Evolutionary conservation across 2,329 filamentous ascomycete species (phyloP).

Genomic region (Madurella fahalii): DNA sequence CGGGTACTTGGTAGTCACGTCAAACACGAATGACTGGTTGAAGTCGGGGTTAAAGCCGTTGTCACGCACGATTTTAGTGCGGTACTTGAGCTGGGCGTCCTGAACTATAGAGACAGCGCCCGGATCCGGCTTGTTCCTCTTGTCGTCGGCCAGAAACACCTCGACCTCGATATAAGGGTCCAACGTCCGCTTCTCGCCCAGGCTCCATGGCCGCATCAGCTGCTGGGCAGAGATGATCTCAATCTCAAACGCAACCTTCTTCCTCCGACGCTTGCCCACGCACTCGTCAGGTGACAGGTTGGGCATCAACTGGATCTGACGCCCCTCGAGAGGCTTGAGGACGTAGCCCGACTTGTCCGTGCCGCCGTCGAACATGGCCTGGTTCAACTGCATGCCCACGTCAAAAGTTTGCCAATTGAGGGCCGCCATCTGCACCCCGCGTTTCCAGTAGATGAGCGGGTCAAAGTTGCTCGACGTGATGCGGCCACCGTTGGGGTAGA

Average conservation of each 20-base stretch:
- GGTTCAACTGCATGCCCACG: slow-evolving; percentile 90
- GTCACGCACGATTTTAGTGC: slow-evolving; percentile 74
- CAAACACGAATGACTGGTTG: slow-evolving; percentile 72
- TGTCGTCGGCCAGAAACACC: slow-evolving; percentile 90
- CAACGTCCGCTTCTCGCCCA: slow-evolving; percentile 55
- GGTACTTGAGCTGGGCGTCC: slow-evolving; percentile 65
- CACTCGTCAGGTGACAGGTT: slow-evolving; percentile 49
- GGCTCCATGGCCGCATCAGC: slow-evolving; percentile 72
- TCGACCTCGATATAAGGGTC: slow-evolving; percentile 95
- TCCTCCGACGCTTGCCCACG: slow-evolving; percentile 67
- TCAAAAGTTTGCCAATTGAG: slow-evolving; percentile 99
- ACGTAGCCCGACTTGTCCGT: slow-evolving; percentile 87
- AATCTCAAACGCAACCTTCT: slow-evolving; percentile 78
- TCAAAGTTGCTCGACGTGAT: slow-evolving; percentile 92
- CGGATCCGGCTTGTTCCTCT: slow-evolving; percentile 78
- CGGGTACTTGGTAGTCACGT: slow-evolving; percentile 87
- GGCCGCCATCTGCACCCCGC: slow-evolving; percentile 95
- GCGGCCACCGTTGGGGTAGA: slow-evolving; percentile 81
- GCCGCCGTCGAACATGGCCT: slow-evolving; percentile 93
- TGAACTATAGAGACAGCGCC: slow-evolving; percentile 45
- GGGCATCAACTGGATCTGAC: slow-evolving; percentile 61
- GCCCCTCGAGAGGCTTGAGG: slow-evolving; percentile 82
- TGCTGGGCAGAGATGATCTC: slow-evolving; percentile 93
- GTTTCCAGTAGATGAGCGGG: slow-evolving; percentile 87
- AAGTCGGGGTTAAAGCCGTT: slow-evolving; percentile 95